Conservation (phyloP, 192 early-diverging fungal genomes). For the Rhizophagus clarus region DNA sequence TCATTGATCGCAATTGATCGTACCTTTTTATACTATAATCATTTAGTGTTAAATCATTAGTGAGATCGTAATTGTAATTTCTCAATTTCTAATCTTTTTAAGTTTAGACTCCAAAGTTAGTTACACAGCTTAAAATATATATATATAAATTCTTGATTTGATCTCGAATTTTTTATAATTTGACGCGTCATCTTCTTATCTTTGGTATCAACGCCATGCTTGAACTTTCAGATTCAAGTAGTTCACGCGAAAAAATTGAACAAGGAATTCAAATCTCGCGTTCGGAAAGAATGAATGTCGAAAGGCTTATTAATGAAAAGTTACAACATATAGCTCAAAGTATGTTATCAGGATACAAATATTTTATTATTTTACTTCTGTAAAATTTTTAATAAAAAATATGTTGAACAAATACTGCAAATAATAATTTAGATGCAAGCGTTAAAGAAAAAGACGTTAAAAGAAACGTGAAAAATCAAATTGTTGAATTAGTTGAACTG, state of each 20-base stretch:
- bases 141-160: too few species aligned
- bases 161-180: too few species aligned
- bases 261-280: neutral
- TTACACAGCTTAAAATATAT: too few species aligned
- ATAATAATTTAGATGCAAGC: constrained; percentile 33
- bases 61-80: too few species aligned
- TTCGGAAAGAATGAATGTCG: neutral
- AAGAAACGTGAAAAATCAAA: constrained; percentile 20
- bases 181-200: too few species aligned
- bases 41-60: too few species aligned
- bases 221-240: neutral
- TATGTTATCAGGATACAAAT: neutral
- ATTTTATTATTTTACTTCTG: neutral
- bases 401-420: neutral
- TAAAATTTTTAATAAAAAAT: too few species aligned
- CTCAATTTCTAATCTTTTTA: too few species aligned
- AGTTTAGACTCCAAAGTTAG: too few species aligned
- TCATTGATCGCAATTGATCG: too few species aligned
- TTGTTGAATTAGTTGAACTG: constrained; percentile 32
- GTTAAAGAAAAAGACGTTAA: constrained; percentile 37
- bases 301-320: constrained; percentile 11
- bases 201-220: too few species aligned
- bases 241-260: neutral
- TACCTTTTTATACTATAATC: too few species aligned
- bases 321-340: neutral